A percentile compares a stretch with the other conserved stretches of the same genome.
Evolutionary conservation across 2,329 filamentous ascomycete species (phyloP).

Genomic region (Chaetomiaceae sp.): DNA sequence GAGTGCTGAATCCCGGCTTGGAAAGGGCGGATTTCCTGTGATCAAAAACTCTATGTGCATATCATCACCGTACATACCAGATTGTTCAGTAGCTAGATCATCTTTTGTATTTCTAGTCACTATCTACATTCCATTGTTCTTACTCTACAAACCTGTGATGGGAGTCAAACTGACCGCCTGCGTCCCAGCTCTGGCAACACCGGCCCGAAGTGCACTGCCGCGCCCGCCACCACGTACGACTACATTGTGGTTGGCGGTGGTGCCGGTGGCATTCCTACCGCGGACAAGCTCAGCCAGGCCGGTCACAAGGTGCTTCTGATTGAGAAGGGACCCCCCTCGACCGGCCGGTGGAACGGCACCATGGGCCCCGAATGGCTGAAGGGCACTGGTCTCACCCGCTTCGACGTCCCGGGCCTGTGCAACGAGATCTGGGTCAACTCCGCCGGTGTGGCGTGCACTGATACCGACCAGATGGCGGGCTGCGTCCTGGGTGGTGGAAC

Average conservation of each 20-base stretch:
- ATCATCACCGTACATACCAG: no score
- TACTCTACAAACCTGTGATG: no score
- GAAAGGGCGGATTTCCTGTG: no score
- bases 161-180: no score
- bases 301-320: constrained; percentile 60
- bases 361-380: constrained; percentile 57
- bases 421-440: constrained; percentile 64
- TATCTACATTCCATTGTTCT: no score
- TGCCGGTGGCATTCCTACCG: constrained; percentile 54
- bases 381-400: constrained; percentile 58
- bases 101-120: no score
- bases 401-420: constrained; percentile 65
- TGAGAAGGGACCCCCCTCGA: constrained; percentile 55
- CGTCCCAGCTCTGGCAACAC: constrained; percentile 3
- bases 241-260: constrained; percentile 61
- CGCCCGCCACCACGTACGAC: constrained; percentile 40
- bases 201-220: constrained; percentile 14
- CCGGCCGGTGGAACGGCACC: constrained; percentile 58
- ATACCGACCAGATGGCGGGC: constrained; percentile 67
- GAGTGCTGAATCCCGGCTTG: no score
- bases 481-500: constrained; percentile 64
- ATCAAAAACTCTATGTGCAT: no score
- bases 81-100: no score
- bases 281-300: constrained; percentile 57
- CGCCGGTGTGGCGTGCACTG: constrained; percentile 57